Conservation (phyloP, 768 basidiomycete species). For the Trametes maxima region DNA sequence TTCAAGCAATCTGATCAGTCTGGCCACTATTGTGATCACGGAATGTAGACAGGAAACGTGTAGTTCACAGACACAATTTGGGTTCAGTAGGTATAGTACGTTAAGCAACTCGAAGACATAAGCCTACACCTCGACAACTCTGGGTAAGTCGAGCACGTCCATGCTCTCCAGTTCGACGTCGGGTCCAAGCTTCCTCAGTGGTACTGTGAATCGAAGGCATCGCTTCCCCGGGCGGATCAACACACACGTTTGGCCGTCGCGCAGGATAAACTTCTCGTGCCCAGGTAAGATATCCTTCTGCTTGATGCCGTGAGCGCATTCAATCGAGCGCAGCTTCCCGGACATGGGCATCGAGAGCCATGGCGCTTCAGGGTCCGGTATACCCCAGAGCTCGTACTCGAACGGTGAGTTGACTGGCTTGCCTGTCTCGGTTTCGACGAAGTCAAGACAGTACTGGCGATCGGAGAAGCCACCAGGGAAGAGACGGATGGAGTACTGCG, state of each 20-base stretch:
- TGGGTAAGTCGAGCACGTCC: background rate
- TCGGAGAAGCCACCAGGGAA: background rate
- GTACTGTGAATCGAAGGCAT: background rate
- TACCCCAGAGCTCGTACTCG: constrained; percentile 4
- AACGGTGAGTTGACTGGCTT: constrained; percentile 7
- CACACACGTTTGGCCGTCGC: constrained; percentile 3
- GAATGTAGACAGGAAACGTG: too few relatives aligned
- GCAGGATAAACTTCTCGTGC: constrained; percentile 5
- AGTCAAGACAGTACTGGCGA: constrained; percentile 6
- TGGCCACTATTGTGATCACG: too few relatives aligned
- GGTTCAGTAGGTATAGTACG: too few relatives aligned
- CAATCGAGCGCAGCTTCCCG: background rate
- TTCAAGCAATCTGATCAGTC: too few relatives aligned
- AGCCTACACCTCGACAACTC: background rate
- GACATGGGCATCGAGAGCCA: background rate
- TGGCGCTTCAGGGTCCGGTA: background rate
- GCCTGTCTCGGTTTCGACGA: background rate
- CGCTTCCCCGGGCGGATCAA: background rate
- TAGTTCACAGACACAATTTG: too few relatives aligned
- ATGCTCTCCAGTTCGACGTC: background rate
- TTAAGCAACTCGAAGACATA: background rate
- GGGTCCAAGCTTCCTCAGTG: background rate
- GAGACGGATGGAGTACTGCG: background rate
- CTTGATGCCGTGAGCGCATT: background rate
- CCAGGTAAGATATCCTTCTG: constrained; percentile 3